These are phyloP conservation scores for Claviceps arundinis DNA, from an alignment of 2,329 filamentous ascomycete genomes.

Conservation along the genomic window DNA sequence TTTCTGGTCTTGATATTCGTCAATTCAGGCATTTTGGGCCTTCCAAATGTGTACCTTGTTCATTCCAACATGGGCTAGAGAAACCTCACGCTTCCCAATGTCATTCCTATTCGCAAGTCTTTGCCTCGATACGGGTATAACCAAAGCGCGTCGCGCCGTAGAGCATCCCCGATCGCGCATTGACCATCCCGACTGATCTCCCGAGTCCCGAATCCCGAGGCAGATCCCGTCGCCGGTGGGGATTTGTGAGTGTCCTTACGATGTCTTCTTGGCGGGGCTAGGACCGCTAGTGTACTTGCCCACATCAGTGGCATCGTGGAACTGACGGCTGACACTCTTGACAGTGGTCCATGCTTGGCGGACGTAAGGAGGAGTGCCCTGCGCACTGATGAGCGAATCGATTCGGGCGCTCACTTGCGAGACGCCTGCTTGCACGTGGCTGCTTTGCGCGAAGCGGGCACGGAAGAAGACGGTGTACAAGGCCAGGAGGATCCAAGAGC, in stretches of 20 bases:
- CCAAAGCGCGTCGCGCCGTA: no score
- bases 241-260: slow-evolving; percentile 15
- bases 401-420: slow-evolving; percentile 57
- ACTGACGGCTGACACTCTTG: slow-evolving; percentile 62
- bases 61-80: no score
- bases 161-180: neutral
- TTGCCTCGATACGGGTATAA: no score
- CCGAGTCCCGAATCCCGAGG: neutral
- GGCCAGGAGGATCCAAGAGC: slow-evolving; percentile 75
- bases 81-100: no score
- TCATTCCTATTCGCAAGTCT: no score
- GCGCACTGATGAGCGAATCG: slow-evolving; percentile 71
- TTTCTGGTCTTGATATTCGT: no score
- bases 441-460: slow-evolving; percentile 78
- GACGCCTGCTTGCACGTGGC: slow-evolving; percentile 79
- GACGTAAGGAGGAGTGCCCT: slow-evolving; percentile 70
- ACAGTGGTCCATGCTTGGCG: slow-evolving; percentile 68
- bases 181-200: neutral
- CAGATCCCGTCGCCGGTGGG: neutral
- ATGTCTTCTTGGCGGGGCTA: slow-evolving; percentile 35
- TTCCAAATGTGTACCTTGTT: no score
- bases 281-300: slow-evolving; percentile 54
- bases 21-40: no score
- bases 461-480: slow-evolving; percentile 90
- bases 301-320: slow-evolving; percentile 66